These are phyloP conservation scores for Calonectria ilicicola DNA, from an alignment of 2,329 filamentous ascomycete genomes.

Conservation along the genomic window DNA sequence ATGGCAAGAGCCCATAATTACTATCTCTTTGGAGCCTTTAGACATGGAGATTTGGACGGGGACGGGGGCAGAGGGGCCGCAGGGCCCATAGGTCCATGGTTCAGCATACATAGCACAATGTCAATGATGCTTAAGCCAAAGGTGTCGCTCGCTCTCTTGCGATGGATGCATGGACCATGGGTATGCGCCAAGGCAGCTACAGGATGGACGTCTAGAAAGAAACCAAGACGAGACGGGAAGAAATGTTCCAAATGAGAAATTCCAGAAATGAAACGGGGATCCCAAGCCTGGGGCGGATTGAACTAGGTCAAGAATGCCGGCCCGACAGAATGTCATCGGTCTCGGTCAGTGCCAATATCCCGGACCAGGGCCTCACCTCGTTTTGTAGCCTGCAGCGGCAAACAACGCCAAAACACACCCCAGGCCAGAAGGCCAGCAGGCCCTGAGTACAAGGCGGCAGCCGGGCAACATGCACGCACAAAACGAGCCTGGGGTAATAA, in stretches of 20 bases:
- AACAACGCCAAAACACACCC: conserved; percentile 9
- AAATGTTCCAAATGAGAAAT: conserved; percentile 9
- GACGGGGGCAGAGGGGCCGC: not conserved
- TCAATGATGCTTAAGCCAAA: not conserved
- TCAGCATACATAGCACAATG: not conserved
- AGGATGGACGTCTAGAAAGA: not conserved
- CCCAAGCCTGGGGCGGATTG: not conserved
- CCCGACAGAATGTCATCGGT: conserved; percentile 9
- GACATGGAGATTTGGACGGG: conserved; percentile 4
- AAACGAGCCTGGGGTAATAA: conserved; percentile 9
- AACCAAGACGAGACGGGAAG: not conserved
- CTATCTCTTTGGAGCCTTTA: conserved; percentile 1
- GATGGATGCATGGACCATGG: not conserved
- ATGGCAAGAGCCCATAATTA: conserved; percentile 1
- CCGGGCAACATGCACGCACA: conserved; percentile 7
- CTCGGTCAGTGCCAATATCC: conserved; percentile 13
- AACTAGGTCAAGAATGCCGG: not conserved
- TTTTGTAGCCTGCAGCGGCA: not conserved
- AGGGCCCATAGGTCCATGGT: not conserved
- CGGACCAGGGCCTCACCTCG: not conserved
- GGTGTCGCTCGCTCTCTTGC: not conserved
- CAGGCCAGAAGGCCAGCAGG: not conserved
- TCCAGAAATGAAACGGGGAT: conserved; percentile 10
- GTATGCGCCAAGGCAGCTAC: not conserved
- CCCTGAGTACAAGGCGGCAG: conserved; percentile 1